phyloP scores from a whole-genome alignment of 495 filamentous ascomycete species.

The Parathielavia hyrcaniae region DNA sequence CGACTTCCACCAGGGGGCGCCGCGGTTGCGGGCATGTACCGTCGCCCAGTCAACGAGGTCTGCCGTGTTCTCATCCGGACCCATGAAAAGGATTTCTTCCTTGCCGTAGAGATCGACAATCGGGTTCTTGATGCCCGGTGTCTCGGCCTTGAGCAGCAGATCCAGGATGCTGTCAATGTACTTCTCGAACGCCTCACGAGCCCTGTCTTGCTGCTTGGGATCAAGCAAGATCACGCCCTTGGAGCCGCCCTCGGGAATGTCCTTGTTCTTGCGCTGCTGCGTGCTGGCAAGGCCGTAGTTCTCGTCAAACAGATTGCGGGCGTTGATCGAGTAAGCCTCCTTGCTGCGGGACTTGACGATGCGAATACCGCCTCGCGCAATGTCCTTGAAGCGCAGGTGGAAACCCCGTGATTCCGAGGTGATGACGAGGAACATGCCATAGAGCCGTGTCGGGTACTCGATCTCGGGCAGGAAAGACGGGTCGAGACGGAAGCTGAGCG shows the following conservation, averaged over 20 bases:
- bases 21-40: conserved; percentile 78
- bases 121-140: conserved; percentile 96
- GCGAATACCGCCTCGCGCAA: conserved; percentile 92
- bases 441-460: conserved; percentile 90
- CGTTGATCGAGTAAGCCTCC: conserved; percentile 94
- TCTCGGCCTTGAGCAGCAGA: conserved; percentile 78
- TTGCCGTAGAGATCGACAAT: conserved; percentile 92
- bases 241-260: conserved; percentile 97
- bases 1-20: conserved; percentile 98
- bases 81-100: conserved; percentile 96
- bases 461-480: conserved; percentile 80
- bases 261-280: conserved; percentile 99
- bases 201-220: conserved; percentile 87
- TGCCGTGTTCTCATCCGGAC: conserved; percentile 97
- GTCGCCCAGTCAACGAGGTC: conserved; percentile 98
- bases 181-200: conserved; percentile 89
- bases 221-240: conserved; percentile 97
- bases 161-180: conserved; percentile 98
- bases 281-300: conserved; percentile 98
- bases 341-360: conserved; percentile 96
- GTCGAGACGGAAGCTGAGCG: conserved; percentile 90
- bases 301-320: conserved; percentile 91
- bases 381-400: conserved; percentile 95
- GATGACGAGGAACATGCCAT: conserved; percentile 97
- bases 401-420: conserved; percentile 95